These are phyloP conservation scores for Leccinum obscurum DNA, from an alignment of 768 basidiomycete genomes.

Conservation along the genomic window DNA sequence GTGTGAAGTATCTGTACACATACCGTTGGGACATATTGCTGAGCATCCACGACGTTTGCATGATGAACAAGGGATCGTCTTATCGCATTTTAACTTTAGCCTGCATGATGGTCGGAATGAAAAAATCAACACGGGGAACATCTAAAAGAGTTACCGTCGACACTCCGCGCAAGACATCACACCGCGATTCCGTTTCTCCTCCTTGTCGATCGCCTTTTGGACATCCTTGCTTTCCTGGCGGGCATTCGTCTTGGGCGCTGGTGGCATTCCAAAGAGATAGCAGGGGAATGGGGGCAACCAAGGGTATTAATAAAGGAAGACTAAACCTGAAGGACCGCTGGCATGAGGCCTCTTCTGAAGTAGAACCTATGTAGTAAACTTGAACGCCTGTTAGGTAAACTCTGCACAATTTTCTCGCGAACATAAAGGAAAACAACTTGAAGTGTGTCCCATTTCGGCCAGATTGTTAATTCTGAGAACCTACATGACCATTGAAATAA, in stretches of 20 bases:
- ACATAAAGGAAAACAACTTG: neutral
- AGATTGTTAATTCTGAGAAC: neutral
- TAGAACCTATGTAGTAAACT: constrained; percentile 4
- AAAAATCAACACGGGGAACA: neutral
- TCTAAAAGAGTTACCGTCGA: constrained; percentile 43
- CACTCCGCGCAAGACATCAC: constrained; percentile 59
- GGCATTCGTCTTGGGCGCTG: constrained; percentile 47
- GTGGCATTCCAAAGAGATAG: constrained; percentile 42
- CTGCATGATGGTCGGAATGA: constrained; percentile 31
- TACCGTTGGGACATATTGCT: constrained; percentile 73
- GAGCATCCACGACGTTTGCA: constrained; percentile 76
- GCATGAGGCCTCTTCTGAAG: constrained; percentile 5
- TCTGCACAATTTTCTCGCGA: neutral
- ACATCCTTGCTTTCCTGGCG: constrained; percentile 33
- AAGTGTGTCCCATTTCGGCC: neutral
- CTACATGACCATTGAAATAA: neutral
- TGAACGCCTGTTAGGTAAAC: constrained; percentile 14
- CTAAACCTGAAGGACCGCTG: neutral
- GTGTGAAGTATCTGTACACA: neutral
- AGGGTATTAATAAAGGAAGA: neutral
- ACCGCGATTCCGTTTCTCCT: constrained; percentile 63
- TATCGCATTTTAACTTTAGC: constrained; percentile 74
- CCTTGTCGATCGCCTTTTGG: constrained; percentile 61
- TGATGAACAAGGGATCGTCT: constrained; percentile 55
- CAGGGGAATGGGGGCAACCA: neutral